Percentiles rank a stretch among this genome's conserved stretches.
These are phyloP conservation scores for Mycotypha africana DNA, from an alignment of 371 early-diverging fungal genomes.

Conservation along the genomic window DNA sequence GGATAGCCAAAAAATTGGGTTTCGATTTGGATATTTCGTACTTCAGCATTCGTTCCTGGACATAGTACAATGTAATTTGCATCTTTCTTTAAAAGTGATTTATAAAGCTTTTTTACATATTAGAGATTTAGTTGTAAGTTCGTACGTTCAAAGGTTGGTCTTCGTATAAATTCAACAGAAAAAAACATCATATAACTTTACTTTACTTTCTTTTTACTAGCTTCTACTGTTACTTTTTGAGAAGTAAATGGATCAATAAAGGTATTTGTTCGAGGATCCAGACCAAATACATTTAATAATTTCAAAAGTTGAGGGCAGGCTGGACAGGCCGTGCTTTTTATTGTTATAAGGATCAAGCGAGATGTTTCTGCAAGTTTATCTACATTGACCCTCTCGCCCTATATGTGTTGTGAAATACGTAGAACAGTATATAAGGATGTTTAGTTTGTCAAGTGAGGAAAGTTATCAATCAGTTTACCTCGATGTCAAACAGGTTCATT, in stretches of 20 bases:
- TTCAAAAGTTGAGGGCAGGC: slow-evolving; percentile 32
- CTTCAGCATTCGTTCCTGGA: slow-evolving; percentile 24
- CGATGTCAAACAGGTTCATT: slow-evolving; percentile 21
- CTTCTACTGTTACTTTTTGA: slow-evolving; percentile 11
- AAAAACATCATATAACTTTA: slow-evolving; percentile 1
- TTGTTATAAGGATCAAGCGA: slow-evolving; percentile 29
- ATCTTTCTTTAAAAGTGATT: slow-evolving; percentile 26
- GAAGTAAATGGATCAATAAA: slow-evolving; percentile 30
- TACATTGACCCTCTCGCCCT: slow-evolving; percentile 29
- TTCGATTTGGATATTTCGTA: slow-evolving; percentile 20
- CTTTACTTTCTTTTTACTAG: slow-evolving; percentile 17
- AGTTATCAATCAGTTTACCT: too few species aligned
- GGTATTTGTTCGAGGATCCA: slow-evolving; percentile 14
- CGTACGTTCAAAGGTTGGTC: too few species aligned
- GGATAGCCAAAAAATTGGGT: slow-evolving; percentile 30
- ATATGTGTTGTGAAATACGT: too few species aligned
- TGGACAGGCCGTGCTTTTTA: slow-evolving; percentile 27
- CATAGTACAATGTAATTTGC: slow-evolving; percentile 39
- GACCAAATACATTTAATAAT: slow-evolving; percentile 34
- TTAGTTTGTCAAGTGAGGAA: too few species aligned
- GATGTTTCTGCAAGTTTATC: slow-evolving; percentile 19
- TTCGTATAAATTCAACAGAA: too few species aligned
- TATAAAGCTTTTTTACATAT: slow-evolving; percentile 25
- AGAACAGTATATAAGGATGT: too few species aligned
- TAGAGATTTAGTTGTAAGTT: too few species aligned